Evolutionary conservation across 768 basidiomycete species (phyloP).

Genomic region (Serendipita sp.): DNA sequence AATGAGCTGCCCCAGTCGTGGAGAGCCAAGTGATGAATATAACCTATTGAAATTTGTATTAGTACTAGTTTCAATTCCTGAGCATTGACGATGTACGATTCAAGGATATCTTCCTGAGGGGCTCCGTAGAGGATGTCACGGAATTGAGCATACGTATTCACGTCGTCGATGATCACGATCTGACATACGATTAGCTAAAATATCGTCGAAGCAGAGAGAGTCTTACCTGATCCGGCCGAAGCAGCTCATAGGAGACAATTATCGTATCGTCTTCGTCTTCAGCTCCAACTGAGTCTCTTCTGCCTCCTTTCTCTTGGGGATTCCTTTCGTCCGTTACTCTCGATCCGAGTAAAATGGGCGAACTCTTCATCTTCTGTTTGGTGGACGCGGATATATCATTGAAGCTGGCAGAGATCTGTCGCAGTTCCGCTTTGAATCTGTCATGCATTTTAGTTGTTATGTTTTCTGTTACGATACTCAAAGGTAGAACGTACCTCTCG

Average conservation of each 20-base stretch:
- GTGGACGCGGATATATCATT: constrained; percentile 34
- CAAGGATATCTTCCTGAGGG: constrained; percentile 82
- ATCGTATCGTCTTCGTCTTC: constrained; percentile 66
- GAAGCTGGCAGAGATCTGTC: constrained; percentile 70
- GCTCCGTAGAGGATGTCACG: constrained; percentile 59
- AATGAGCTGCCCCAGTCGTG: constrained; percentile 53
- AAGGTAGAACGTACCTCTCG: constrained; percentile 32
- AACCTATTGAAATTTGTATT: constrained; percentile 34
- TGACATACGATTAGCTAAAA: constrained; percentile 16
- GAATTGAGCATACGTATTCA: constrained; percentile 64
- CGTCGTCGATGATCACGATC: constrained; percentile 77
- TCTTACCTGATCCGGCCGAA: constrained; percentile 34
- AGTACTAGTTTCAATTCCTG: background rate
- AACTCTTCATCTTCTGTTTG: constrained; percentile 46
- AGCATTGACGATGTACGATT: constrained; percentile 32
- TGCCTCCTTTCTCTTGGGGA: constrained; percentile 10
- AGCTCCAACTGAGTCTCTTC: constrained; percentile 22
- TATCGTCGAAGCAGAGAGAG: background rate
- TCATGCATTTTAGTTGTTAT: background rate
- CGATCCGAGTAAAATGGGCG: constrained; percentile 59
- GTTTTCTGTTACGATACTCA: background rate
- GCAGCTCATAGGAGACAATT: constrained; percentile 46
- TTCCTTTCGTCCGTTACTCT: constrained; percentile 26
- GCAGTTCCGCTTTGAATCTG: constrained; percentile 69
- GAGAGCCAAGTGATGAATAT: constrained; percentile 62